Conservation (phyloP, 257 asterid genomes). For the Scutellaria baicalensis region DNA sequence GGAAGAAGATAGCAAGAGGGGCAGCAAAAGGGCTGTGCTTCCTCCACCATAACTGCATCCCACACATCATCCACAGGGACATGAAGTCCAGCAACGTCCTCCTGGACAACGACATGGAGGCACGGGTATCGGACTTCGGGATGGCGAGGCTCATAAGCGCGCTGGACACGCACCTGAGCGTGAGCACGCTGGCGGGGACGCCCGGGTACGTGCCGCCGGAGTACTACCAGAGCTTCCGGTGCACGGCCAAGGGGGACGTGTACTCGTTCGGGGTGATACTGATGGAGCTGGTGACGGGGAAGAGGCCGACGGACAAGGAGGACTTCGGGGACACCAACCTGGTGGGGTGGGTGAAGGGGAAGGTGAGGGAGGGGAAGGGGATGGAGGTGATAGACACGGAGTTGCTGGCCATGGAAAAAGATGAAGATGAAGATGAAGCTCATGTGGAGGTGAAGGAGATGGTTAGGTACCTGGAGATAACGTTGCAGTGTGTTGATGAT, state of each 20-base stretch:
- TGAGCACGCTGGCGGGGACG: constrained; percentile 86
- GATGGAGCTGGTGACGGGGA: constrained; percentile 75
- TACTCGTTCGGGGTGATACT: constrained; percentile 84
- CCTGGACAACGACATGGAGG: constrained; percentile 69
- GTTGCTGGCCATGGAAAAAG: constrained; percentile 35
- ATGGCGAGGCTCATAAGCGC: constrained; percentile 95
- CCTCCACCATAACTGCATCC: constrained; percentile 96
- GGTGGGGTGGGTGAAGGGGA: constrained; percentile 93
- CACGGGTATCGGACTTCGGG: constrained; percentile 88
- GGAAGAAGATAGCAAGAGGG: constrained; percentile 83
- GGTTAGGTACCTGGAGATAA: constrained; percentile 75
- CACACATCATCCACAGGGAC: constrained; percentile 88
- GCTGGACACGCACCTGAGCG: constrained; percentile 81
- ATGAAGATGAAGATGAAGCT: constrained; percentile 59
- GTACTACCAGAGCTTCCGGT: constrained; percentile 93
- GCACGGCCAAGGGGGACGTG: constrained; percentile 90
- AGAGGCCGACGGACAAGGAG: constrained; percentile 90
- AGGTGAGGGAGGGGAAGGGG: constrained; percentile 85
- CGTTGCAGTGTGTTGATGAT: constrained; percentile 85
- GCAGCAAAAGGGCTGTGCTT: constrained; percentile 91
- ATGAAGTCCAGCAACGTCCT: constrained; percentile 93
- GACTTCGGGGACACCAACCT: constrained; percentile 91
- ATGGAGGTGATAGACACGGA: constrained; percentile 77
- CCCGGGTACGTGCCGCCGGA: constrained; percentile 97
- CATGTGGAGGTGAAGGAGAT: constrained; percentile 81